Evolutionary conservation across 2,329 filamentous ascomycete genomes (phyloP).

Genomic region (Dothideomycetes sp.): DNA sequence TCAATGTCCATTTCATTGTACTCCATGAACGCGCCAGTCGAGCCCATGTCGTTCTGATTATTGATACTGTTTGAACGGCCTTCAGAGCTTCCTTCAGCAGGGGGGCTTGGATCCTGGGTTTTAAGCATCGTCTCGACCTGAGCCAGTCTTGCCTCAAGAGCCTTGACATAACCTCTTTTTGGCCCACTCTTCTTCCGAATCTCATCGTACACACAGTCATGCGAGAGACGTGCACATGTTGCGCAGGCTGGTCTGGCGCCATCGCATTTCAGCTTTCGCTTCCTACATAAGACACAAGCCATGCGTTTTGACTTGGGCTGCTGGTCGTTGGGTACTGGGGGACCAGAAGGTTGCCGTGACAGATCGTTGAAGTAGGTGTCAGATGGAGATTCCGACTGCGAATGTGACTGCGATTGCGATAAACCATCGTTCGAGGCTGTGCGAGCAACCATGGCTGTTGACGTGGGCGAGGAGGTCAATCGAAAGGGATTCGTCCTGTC

Average conservation of each 20-base stretch:
- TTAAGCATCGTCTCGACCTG: constrained; percentile 89
- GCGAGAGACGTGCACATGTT: constrained; percentile 76
- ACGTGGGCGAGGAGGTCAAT: not conserved
- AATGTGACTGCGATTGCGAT: not conserved
- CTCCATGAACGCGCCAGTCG: not conserved
- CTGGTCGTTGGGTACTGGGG: constrained; percentile 23
- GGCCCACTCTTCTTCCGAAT: constrained; percentile 88
- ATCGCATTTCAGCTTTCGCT: constrained; percentile 85
- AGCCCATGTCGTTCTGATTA: too few species aligned
- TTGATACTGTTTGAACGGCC: not conserved
- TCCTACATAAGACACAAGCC: constrained; percentile 87
- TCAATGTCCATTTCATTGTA: not conserved
- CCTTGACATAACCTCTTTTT: constrained; percentile 89
- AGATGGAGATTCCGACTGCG: not conserved
- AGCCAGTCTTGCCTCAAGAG: constrained; percentile 76
- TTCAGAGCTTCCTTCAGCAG: too few species aligned
- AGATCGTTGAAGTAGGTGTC: constrained; percentile 45
- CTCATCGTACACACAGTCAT: constrained; percentile 85
- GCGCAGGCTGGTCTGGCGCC: constrained; percentile 74
- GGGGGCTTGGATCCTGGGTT: constrained; percentile 53
- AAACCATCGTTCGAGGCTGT: not conserved
- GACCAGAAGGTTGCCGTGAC: constrained; percentile 31
- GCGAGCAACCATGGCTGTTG: not conserved
- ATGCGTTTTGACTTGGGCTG: constrained; percentile 60
- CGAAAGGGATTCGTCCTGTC: not conserved